Base-by-base conservation (phyloP, 2,329 filamentous ascomycete species). In the Trichoderma arundinaceum region DNA sequence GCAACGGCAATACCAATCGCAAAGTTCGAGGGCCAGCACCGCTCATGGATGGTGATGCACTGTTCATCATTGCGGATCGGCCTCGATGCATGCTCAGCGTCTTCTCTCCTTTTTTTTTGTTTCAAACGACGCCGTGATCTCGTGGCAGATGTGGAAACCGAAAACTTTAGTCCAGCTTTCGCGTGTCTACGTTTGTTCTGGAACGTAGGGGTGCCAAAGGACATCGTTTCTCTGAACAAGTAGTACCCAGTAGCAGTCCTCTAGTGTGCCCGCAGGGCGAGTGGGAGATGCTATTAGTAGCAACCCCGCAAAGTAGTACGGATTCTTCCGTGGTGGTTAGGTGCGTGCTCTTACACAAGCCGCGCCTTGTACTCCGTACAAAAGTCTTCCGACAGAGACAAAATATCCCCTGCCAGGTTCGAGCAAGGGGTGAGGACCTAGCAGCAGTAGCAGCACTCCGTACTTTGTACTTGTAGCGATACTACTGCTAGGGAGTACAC, bases 221-320 rank as follows among this genome's bases (percentile, higher is more conserved):
- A 46, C 10, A 53, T 32, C 33, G 32, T 10, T 39, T 54, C 35
- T 54, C 52, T 28, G 22, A 28, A 28, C 22, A 28, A 28, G 22
- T 4, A 28, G 22, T 28, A 28, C 22, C 22, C 22, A 28, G 22
- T 28, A 28, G 22, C 22, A 28, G 22, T 28, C 22, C 22, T 56
- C 41, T 46, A 35, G 39, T 39, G 52, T 43, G 63, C 56, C 39
- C 38, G 38, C 63, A 65, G 52, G 54, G 61, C 38, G 63, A 61
- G 46, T 38, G 13, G 38, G 19, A 61, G 35, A 51, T 39, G 19
- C 33, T 56, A 5, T 22, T 56, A 56, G 61, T 32, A 38, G 41
- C 49, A 64, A 57, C 61, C 51, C 61, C 61, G 61, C 61, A 64
- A 52, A 64, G 39, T 41, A 54, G 44, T 10, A 54, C 49, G 60